A percentile compares a stretch with the other conserved stretches of the same genome.
phyloP scores from a whole-genome alignment of 192 early-diverging fungal species.

The Backusella tuberculispora region DNA sequence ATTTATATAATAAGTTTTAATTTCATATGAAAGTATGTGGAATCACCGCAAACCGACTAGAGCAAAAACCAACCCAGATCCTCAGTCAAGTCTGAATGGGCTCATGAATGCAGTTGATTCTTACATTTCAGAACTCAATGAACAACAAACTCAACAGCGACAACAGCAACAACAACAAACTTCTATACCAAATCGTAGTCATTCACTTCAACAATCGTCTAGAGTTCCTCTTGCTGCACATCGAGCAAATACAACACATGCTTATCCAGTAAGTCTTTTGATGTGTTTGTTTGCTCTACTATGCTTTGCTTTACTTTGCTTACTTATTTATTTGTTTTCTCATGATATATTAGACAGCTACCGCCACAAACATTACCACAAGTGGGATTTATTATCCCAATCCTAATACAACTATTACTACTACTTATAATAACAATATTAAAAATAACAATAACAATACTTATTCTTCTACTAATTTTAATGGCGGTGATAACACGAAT shows the following conservation, averaged over 20 bases:
- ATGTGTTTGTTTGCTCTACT: too few species aligned
- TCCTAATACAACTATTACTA: neutral
- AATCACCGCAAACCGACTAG: neutral
- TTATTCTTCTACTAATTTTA: too few species aligned
- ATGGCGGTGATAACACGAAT: neutral
- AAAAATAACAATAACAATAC: too few species aligned
- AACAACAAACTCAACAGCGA: slow-evolving; percentile 5
- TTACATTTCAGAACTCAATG: slow-evolving; percentile 26
- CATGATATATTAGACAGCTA: neutral
- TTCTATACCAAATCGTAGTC: slow-evolving; percentile 1
- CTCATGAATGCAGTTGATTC: slow-evolving; percentile 31
- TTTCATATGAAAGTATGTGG: slow-evolving; percentile 11
- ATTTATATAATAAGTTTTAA: neutral
- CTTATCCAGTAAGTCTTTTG: neutral
- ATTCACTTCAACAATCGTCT: neutral
- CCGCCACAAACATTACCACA: neutral
- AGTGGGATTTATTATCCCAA: neutral
- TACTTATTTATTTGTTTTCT: neutral
- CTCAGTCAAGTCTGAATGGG: slow-evolving; percentile 6
- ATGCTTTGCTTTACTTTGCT: neutral
- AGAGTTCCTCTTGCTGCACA: neutral
- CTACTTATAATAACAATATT: neutral
- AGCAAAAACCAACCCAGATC: neutral
- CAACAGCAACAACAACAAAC: slow-evolving; percentile 8
- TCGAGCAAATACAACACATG: neutral